These are phyloP conservation scores for Spizellomyces punctatus DNA, from an alignment of 192 early-diverging fungal genomes.

Conservation along the genomic window DNA sequence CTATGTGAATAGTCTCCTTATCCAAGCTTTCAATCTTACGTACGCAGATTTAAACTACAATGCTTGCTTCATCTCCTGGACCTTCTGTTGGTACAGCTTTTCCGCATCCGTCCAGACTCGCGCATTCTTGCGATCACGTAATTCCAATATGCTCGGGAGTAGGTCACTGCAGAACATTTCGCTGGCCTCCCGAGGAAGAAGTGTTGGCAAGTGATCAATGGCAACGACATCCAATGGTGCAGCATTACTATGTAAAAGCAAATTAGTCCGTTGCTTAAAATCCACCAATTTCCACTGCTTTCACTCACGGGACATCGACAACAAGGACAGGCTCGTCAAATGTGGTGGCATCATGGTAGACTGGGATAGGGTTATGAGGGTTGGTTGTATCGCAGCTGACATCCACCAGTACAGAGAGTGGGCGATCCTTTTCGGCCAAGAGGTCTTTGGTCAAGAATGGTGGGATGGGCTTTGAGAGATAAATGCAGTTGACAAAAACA, in stretches of 20 bases:
- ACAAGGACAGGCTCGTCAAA: constrained; percentile 88
- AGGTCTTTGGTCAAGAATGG: constrained; percentile 89
- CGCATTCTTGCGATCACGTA: constrained; percentile 60
- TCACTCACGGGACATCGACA: constrained; percentile 59
- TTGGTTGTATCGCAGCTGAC: constrained; percentile 97
- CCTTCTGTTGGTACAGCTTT: constrained; percentile 81
- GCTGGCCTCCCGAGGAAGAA: constrained; percentile 89
- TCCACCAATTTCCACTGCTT: not conserved
- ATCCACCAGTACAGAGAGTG: constrained; percentile 85
- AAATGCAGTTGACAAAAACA: constrained; percentile 99
- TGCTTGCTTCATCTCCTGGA: constrained; percentile 14
- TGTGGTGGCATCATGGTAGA: constrained; percentile 90
- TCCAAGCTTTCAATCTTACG: not conserved
- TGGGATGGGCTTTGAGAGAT: constrained; percentile 88
- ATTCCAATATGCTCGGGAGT: constrained; percentile 75
- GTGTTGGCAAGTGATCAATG: constrained; percentile 95
- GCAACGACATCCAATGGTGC: constrained; percentile 86
- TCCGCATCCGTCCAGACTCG: constrained; percentile 80
- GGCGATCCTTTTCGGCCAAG: constrained; percentile 70
- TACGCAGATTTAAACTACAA: no score
- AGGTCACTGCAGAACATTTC: constrained; percentile 87
- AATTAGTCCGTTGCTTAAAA: constrained; percentile 1
- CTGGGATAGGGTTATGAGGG: constrained; percentile 95
- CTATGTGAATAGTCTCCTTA: not conserved
- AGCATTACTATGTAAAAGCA: constrained; percentile 45